Evolutionary conservation across 441 rosid species (phyloP).

Genomic region (Manihot esculenta): DNA sequence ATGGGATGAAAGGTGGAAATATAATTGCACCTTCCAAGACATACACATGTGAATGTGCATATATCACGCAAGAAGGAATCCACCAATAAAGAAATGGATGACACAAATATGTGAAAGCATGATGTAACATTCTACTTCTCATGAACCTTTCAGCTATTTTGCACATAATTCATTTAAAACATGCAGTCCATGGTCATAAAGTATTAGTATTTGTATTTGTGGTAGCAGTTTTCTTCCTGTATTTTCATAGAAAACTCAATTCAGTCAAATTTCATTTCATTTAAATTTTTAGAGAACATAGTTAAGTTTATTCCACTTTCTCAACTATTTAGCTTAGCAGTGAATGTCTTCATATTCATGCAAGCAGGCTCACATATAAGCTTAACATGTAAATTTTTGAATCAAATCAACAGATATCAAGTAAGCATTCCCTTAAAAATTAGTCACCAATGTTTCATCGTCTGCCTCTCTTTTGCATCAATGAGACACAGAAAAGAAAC

Average conservation of each 20-base stretch:
- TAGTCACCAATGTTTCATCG: background rate
- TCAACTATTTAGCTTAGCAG: background rate
- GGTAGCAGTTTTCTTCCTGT: background rate
- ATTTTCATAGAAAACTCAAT: background rate
- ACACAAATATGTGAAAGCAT: background rate
- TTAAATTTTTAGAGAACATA: background rate
- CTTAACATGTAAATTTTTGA: background rate
- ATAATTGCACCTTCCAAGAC: background rate
- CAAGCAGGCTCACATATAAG: background rate
- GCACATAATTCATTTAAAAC: background rate
- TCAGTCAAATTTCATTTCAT: background rate
- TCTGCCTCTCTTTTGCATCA: background rate
- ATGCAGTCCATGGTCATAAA: background rate
- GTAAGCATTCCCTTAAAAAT: background rate
- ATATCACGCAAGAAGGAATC: constrained; percentile 3
- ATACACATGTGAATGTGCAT: background rate
- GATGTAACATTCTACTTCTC: background rate
- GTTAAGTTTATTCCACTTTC: background rate
- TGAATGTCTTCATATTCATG: background rate
- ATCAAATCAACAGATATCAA: background rate
- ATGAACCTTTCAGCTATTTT: constrained; percentile 6
- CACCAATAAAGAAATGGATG: background rate
- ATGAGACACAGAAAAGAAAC: too few relatives aligned
- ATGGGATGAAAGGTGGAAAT: background rate
- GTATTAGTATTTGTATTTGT: constrained; percentile 4